These are phyloP conservation scores for Cladorrhinum samala DNA, from an alignment of 495 filamentous ascomycete species.

Conservation along the genomic window DNA sequence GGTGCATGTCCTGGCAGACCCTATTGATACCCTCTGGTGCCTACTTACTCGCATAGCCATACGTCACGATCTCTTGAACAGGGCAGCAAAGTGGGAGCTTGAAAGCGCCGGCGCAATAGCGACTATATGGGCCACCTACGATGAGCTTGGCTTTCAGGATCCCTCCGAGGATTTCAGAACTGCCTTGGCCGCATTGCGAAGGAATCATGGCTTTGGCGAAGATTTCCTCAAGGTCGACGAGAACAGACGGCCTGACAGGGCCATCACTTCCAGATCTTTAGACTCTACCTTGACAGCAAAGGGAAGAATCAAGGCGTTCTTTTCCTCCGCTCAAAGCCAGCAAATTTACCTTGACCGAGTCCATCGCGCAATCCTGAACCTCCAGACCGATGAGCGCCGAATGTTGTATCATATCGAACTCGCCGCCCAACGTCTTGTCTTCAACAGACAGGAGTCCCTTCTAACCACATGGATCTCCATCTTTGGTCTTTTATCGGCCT, in stretches of 20 bases:
- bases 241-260: not conserved
- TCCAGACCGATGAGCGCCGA: slow-evolving; percentile 1
- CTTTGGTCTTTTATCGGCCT: slow-evolving; percentile 7
- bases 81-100: not conserved
- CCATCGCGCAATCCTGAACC: slow-evolving; percentile 7
- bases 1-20: slow-evolving; percentile 15
- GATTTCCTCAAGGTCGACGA: not conserved
- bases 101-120: slow-evolving; percentile 7
- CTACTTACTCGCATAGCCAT: slow-evolving; percentile 12
- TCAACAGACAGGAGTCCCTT: slow-evolving; percentile 11
- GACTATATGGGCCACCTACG: slow-evolving; percentile 8
- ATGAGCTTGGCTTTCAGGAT: slow-evolving; percentile 11
- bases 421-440: slow-evolving; percentile 15
- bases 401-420: slow-evolving; percentile 7
- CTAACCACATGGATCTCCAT: slow-evolving; percentile 15
- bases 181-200: not conserved
- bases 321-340: not conserved
- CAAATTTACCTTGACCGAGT: slow-evolving; percentile 4
- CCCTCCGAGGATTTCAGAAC: slow-evolving; percentile 1
- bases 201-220: not conserved
- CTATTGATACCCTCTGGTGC: slow-evolving; percentile 19
- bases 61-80: slow-evolving; percentile 1
- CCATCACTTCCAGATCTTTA: not conserved
- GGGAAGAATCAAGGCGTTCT: not conserved
- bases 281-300: not conserved